These are phyloP conservation scores for Crithidia brevicula DNA, from an alignment of 208 protist genomes.

Conservation along the genomic window DNA sequence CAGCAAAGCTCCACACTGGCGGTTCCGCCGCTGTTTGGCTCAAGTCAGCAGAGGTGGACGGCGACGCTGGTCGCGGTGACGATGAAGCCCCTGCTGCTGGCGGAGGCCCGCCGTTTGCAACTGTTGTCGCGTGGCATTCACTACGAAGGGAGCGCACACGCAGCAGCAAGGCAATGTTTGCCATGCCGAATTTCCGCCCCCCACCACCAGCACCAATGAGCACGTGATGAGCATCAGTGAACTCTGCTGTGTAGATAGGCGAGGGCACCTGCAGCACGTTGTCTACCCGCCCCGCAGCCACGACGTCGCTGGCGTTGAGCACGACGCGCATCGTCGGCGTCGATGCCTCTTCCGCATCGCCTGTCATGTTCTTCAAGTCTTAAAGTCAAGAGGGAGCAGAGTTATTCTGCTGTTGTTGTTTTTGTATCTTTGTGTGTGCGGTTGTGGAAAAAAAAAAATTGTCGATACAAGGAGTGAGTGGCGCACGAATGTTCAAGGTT, in stretches of 20 bases:
- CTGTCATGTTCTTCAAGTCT: background rate
- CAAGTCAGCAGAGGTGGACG: background rate
- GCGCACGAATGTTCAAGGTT: too few species aligned
- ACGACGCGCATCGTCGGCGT: constrained; percentile 8
- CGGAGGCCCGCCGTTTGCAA: too few species aligned
- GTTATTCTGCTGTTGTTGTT: too few species aligned
- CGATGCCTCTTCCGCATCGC: background rate
- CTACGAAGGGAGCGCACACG: constrained; percentile 30
- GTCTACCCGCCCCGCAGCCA: constrained; percentile 44
- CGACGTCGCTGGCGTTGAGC: constrained; percentile 40
- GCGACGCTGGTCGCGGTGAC: background rate
- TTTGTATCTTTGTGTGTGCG: too few species aligned
- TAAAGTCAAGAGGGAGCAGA: too few species aligned
- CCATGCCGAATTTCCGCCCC: constrained; percentile 85
- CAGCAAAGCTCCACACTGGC: constrained; percentile 55
- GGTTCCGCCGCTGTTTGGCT: background rate
- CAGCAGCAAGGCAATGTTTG: constrained; percentile 73
- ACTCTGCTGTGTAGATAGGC: constrained; percentile 77
- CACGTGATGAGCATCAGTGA: constrained; percentile 63
- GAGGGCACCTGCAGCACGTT: constrained; percentile 75
- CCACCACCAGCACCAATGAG: constrained; percentile 82
- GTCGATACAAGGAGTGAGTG: too few species aligned
- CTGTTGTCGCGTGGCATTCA: too few species aligned
- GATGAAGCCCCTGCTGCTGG: too few species aligned
- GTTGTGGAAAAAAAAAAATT: too few species aligned